Percentiles rank a stretch among this genome's conserved stretches.
Evolutionary conservation across 139 green algal species (phyloP).

Genomic region (Micractinium conductrix): DNA sequence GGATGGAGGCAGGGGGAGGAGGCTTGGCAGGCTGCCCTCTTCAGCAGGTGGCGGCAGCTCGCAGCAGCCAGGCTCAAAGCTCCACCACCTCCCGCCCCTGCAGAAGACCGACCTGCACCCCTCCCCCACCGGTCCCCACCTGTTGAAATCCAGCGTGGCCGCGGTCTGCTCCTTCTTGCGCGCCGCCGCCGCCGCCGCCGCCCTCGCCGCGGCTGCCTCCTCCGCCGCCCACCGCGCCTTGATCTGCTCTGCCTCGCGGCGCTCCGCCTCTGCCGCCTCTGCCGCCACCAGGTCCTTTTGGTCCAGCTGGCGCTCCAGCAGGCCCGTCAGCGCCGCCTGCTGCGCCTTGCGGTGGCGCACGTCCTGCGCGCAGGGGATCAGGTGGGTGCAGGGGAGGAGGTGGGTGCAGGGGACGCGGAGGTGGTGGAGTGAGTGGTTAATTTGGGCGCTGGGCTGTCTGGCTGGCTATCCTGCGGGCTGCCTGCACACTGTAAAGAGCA

Average conservation of each 20-base stretch:
- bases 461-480: too few relatives aligned
- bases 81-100: background rate
- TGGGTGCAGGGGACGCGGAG: background rate
- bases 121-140: background rate
- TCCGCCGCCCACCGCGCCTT: slow-evolving; percentile 26
- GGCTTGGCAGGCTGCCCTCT: background rate
- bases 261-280: background rate
- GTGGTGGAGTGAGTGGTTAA: too few relatives aligned
- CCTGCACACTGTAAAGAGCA: too few relatives aligned
- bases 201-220: background rate
- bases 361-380: background rate
- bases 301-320: slow-evolving; percentile 27
- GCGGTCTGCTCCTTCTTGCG: slow-evolving; percentile 10
- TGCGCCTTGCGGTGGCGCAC: slow-evolving; percentile 15
- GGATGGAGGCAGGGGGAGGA: background rate
- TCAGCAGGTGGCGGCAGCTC: background rate
- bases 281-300: background rate
- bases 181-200: background rate
- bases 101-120: too few relatives aligned
- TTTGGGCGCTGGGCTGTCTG: too few relatives aligned
- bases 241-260: slow-evolving; percentile 21
- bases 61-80: background rate
- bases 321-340: slow-evolving; percentile 8
- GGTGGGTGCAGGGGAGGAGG: background rate
- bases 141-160: slow-evolving; percentile 11